Conservation (phyloP, 192 early-diverging fungal genomes). For the Podila epicladia region DNA sequence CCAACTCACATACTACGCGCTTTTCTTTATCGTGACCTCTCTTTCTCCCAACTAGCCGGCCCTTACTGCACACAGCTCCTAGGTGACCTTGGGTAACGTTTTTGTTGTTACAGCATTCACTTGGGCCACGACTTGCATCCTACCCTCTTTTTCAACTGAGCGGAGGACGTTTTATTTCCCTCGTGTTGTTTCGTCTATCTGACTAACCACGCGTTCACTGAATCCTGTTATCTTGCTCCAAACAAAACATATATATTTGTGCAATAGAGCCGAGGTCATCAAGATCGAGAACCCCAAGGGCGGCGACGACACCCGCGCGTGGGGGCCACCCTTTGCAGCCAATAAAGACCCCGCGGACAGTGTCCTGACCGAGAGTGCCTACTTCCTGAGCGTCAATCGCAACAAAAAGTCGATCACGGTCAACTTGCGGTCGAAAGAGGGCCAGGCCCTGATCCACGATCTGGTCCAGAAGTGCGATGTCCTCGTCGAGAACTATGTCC, state of each 20-base stretch:
- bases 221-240: neutral
- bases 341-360: slow-evolving; percentile 44
- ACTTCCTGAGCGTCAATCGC: slow-evolving; percentile 92
- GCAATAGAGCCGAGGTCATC: slow-evolving; percentile 11
- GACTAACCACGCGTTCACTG: neutral
- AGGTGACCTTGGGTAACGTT: slow-evolving; percentile 75
- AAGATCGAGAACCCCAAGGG: slow-evolving; percentile 87
- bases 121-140: neutral
- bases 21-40: neutral
- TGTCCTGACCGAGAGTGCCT: slow-evolving; percentile 74
- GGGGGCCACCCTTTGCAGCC: slow-evolving; percentile 78
- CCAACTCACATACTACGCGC: neutral
- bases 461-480: slow-evolving; percentile 80
- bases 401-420: slow-evolving; percentile 93
- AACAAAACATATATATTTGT: no score
- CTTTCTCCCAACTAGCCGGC: slow-evolving; percentile 59
- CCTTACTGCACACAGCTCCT: slow-evolving; percentile 84
- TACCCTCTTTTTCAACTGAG: neutral
- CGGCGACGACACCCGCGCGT: slow-evolving; percentile 91
- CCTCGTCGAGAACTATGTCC: slow-evolving; percentile 92
- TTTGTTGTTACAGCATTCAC: neutral
- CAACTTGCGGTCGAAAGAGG: slow-evolving; percentile 78
- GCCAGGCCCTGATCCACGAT: slow-evolving; percentile 69
- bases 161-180: neutral
- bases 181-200: neutral